Evolutionary conservation across 2,329 filamentous ascomycete species (phyloP).

Genomic region (Sclerotinia sclerotiorum): DNA sequence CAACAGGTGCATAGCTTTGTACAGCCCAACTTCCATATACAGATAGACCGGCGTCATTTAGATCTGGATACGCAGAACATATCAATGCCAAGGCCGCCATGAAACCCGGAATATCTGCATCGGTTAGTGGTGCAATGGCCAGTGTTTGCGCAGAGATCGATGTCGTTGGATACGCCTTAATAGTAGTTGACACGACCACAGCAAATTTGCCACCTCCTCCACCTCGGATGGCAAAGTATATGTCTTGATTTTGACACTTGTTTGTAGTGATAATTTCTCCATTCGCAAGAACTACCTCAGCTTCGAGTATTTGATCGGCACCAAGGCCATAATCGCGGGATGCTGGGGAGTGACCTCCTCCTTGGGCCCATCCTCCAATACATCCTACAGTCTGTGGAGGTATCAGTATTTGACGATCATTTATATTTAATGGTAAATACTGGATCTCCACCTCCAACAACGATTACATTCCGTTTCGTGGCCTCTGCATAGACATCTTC

Average conservation of each 20-base stretch:
- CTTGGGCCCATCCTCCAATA: slow-evolving; percentile 42
- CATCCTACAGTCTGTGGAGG: slow-evolving; percentile 40
- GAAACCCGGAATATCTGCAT: slow-evolving; percentile 35
- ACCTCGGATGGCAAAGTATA: slow-evolving; percentile 43
- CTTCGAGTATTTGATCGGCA: slow-evolving; percentile 48
- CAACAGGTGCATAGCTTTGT: slow-evolving; percentile 32
- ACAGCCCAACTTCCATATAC: slow-evolving; percentile 38
- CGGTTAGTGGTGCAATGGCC: slow-evolving; percentile 32
- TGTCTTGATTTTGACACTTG: slow-evolving; percentile 33
- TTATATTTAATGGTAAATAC: slow-evolving; percentile 24
- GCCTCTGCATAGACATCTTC: slow-evolving; percentile 41
- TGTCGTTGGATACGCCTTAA: slow-evolving; percentile 45
- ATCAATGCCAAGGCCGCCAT: slow-evolving; percentile 39
- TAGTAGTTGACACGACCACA: slow-evolving; percentile 43
- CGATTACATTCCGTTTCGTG: slow-evolving; percentile 39
- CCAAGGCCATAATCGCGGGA: slow-evolving; percentile 46
- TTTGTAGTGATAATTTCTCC: slow-evolving; percentile 37
- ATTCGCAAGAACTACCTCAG: slow-evolving; percentile 28
- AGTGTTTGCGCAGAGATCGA: slow-evolving; percentile 35
- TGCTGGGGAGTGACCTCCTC: slow-evolving; percentile 46
- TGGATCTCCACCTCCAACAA: slow-evolving; percentile 41
- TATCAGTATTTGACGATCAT: slow-evolving; percentile 27
- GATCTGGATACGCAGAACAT: slow-evolving; percentile 39
- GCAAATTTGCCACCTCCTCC: slow-evolving; percentile 41
- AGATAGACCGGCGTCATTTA: slow-evolving; percentile 40